Percentiles rank a stretch among this genome's conserved stretches.
Conservation (phyloP, 179 eudicot species). For the Spinacia oleracea region DNA sequence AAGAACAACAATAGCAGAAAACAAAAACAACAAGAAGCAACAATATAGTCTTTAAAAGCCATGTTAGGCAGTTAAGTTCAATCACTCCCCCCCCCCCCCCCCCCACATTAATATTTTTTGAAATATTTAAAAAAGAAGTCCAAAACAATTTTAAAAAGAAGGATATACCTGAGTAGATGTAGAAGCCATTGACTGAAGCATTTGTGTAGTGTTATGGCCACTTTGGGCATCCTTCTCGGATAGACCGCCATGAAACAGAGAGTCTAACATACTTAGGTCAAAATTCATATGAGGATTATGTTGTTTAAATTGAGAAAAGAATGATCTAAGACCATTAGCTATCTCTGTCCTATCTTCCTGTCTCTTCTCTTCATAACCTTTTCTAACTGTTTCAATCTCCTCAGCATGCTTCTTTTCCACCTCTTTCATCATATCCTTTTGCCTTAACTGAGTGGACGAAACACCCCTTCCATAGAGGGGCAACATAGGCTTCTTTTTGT, state of each 20-base stretch:
- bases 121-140: no score
- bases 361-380: constrained; percentile 4
- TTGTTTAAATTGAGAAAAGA: background rate
- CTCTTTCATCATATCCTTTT: background rate
- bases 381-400: background rate
- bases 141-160: background rate
- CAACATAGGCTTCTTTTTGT: background rate
- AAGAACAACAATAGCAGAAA: no score
- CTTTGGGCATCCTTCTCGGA: background rate
- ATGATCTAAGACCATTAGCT: background rate
- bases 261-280: background rate
- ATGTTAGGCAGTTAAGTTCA: no score
- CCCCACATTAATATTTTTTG: no score
- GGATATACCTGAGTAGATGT: background rate
- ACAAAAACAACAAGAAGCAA: no score
- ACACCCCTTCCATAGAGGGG: constrained; percentile 15
- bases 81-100: no score
- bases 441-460: constrained; percentile 2
- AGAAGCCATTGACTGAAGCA: background rate
- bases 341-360: background rate
- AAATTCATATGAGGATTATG: background rate
- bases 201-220: background rate
- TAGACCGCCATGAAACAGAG: background rate
- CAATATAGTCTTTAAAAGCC: no score
- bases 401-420: background rate